Conservation (phyloP, 2,329 filamentous ascomycete genomes). For the Metarhizium humberi region DNA sequence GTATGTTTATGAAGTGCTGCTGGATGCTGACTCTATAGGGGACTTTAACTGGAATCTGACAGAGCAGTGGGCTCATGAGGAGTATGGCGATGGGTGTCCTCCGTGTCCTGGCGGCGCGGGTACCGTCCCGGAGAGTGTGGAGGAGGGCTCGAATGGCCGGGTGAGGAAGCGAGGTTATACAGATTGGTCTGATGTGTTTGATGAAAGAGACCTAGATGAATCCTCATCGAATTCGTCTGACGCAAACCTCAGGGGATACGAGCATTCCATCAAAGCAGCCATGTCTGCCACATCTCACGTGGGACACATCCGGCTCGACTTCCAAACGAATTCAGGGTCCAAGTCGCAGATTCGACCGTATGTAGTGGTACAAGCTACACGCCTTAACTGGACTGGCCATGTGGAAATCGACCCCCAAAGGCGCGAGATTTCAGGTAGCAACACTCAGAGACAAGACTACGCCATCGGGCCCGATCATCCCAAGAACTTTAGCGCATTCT, state of each 20-base stretch:
- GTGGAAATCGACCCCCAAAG: conserved; percentile 25
- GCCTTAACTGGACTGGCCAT: conserved; percentile 35
- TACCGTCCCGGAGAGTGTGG: conserved; percentile 6
- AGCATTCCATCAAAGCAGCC: conserved; percentile 18
- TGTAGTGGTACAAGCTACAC: conserved; percentile 33
- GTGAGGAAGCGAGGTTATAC: conserved; percentile 9
- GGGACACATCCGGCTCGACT: conserved; percentile 31
- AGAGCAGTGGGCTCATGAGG: conserved; percentile 18
- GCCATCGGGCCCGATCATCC: conserved; percentile 32
- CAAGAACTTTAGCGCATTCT: conserved; percentile 31
- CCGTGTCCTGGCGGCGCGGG: conserved; percentile 19
- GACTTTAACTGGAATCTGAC: conserved; percentile 26
- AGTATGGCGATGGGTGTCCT: conserved; percentile 30
- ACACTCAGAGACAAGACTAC: conserved; percentile 37
- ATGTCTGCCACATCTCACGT: conserved; percentile 34
- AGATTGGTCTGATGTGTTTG: conserved; percentile 4
- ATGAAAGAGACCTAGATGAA: conserved; percentile 12
- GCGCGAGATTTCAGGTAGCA: conserved; percentile 32
- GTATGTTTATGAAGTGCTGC: conserved; percentile 34
- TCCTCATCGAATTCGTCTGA: not conserved
- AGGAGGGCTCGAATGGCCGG: conserved; percentile 31
- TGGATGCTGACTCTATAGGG: conserved; percentile 26
- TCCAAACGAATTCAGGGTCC: conserved; percentile 10
- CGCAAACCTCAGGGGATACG: conserved; percentile 2
- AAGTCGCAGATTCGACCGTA: conserved; percentile 18